Percentiles rank a stretch among this genome's conserved stretches.
Conservation (phyloP, 2,329 filamentous ascomycete species). For the Microsporum canis region DNA sequence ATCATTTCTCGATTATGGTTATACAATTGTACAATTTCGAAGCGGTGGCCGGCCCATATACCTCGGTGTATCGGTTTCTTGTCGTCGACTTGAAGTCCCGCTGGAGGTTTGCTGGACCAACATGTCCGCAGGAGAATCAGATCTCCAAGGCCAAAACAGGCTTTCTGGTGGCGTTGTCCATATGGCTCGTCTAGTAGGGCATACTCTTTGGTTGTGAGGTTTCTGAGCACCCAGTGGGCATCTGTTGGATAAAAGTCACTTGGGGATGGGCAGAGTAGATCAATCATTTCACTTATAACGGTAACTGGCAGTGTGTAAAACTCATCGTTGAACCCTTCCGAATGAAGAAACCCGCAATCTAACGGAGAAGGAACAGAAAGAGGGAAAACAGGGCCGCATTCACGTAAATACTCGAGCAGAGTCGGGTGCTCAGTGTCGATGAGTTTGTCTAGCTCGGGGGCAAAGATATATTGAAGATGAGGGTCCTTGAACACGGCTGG, state of each 20-base stretch:
- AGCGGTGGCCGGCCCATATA: neutral
- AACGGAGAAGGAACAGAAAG: neutral
- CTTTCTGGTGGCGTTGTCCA: neutral
- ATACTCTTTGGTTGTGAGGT: constrained; percentile 1
- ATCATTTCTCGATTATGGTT: neutral
- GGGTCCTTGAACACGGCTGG: neutral
- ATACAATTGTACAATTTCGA: neutral
- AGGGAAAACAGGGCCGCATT: neutral
- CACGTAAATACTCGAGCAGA: neutral
- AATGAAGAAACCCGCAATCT: neutral
- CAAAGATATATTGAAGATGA: neutral
- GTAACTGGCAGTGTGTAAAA: neutral
- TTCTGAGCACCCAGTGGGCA: neutral
- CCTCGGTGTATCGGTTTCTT: neutral
- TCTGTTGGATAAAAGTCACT: constrained; percentile 1
- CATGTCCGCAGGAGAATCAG: neutral
- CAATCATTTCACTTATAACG: neutral
- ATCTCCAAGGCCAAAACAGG: neutral
- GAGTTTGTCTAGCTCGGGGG: neutral
- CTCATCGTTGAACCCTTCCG: constrained; percentile 2
- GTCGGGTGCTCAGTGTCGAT: neutral
- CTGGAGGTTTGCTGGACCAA: neutral
- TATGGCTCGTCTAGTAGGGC: neutral
- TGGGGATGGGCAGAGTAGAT: neutral
- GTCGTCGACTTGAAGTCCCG: neutral